Base-by-base conservation (phyloP, 257 asterid species). In the Ajuga chamaepitys region DNA sequence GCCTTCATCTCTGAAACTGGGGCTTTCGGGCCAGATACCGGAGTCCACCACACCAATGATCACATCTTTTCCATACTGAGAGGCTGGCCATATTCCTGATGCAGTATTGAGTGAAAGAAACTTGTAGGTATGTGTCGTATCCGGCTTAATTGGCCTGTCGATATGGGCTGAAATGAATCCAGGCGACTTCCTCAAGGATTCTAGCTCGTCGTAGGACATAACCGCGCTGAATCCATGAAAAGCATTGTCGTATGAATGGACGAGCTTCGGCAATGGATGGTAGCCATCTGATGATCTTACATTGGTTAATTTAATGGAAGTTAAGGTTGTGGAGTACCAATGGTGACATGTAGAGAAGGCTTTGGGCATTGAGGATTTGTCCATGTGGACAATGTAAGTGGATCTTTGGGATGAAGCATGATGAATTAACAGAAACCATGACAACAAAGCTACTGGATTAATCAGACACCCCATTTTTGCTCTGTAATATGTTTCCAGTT, bases 21-120 rank as follows among this genome's bases (percentile, higher is more conserved):
- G 78, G 65, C 82, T 81, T 67, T 87, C 93, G 0, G 95, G 93
- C 95, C 86, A 81, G 22, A 85, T 66, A 1, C 88, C 86, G 1
- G 75, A 34, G 46, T 87, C 90, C 21, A 87, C 58, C 0, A 85
- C 80, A 0, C 95, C 88, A 0, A 87, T 74, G 28, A 87, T 83
- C 26, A 75, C 82, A 26, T 80, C 88, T 17, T 77, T 63, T 1
- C 93, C 93, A 14, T 68, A 83, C 0, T 81, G 35, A 5, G 89
- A 70, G 3, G 82, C 86, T 0, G 89, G 89, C 93, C 88, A 87
- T 4, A 83, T 66, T 9, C 95, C 86, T 0, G 77, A 41, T 48
- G 67, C 78, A 4, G 79, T 66, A 34, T 72, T 83, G 4, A 87
- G 77, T 2, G 73, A 62, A 0, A 84, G 87, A 4, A 87, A 87